Base-by-base conservation (phyloP, 2,329 filamentous ascomycete genomes). In the Corniculantispora saksenae region DNA sequence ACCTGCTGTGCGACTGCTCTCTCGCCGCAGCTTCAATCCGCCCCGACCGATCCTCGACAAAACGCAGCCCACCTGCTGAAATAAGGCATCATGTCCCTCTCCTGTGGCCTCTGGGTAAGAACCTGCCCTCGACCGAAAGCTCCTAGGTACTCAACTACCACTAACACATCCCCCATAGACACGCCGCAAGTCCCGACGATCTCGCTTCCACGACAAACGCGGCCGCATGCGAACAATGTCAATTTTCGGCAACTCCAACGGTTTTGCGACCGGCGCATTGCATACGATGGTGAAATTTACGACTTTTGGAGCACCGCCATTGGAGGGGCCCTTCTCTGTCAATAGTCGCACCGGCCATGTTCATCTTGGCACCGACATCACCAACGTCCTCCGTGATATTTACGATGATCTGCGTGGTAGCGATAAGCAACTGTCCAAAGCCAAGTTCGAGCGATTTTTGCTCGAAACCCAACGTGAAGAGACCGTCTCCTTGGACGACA, bases 401-500 rank as follows among this genome's bases (percentile, higher is more conserved):
- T 89, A 83, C 71, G 73, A 82, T 40, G 72, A 76, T 0, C 67
- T 86, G 40, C 78, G 82, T 54, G 77, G 75, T 7, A 67, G 72
- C 19, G 73, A 77, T 2, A 38, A 62, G 1, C 40, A 66, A 7
- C 67, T 80, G 15, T 73, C 77, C 2, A 71, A 60, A 50, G 76
- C 77, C 9, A 75, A 76, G 38, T 81, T 89, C 62, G 70, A 74
- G 35, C 70, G 70, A 5, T 89, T 88, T 72, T 72, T 89, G n/a
- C 74, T 77, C 43, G 71, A 74, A 1, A 77, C 77, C 1, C 86
- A 89, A 70, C 80, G 81, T 38, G 82, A 86, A 63, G 57, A 67
- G 15, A 66, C 70, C 6, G 69, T 78, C 4, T 68, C 72, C 6
- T 71, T 81, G 15, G 70, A 76, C 19, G 76, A 79, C 50, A 78